phyloP scores from a whole-genome alignment of 805 yeast genomes.

The Hermanozyma aechmeae region DNA sequence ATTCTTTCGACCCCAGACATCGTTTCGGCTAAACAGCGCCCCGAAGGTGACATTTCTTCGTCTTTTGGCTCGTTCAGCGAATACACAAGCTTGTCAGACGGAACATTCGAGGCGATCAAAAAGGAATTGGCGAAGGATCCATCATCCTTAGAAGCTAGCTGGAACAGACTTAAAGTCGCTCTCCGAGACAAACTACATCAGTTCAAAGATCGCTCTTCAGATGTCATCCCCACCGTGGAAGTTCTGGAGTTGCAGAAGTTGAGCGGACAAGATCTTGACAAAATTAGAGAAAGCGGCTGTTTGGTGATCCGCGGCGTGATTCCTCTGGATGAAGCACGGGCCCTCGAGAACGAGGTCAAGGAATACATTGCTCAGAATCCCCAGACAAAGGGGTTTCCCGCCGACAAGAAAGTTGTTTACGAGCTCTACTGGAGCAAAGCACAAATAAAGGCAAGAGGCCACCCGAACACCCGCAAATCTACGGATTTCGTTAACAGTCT shows the following conservation, averaged over 20 bases:
- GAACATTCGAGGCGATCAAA: constrained; percentile 2
- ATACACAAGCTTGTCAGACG: constrained; percentile 1
- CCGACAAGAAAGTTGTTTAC: constrained; percentile 9
- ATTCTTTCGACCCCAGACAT: too few relatives aligned
- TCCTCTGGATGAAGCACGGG: constrained; percentile 1
- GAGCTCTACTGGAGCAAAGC: constrained; percentile 30
- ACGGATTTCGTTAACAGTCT: constrained; percentile 15
- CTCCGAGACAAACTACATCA: constrained; percentile 3
- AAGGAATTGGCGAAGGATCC: constrained; percentile 3
- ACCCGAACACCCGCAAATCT: constrained; percentile 21
- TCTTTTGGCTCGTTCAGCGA: constrained; percentile 4
- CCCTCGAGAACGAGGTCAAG: constrained; percentile 2
- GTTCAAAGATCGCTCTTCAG: constrained; percentile 3
- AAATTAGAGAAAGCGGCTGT: constrained; percentile 3
- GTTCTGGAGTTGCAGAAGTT: constrained; percentile 1
- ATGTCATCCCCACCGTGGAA: constrained; percentile 2
- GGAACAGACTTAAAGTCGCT: constrained; percentile 3
- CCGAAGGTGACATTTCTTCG: constrained; percentile 5
- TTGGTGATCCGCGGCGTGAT: constrained; percentile 2
- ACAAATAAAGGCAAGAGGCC: constrained; percentile 29
- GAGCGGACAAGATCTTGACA: background rate
- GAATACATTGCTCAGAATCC: constrained; percentile 3
- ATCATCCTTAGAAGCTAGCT: constrained; percentile 1
- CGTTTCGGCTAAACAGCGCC: constrained; percentile 3
- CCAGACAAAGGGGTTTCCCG: constrained; percentile 5